Evolutionary conservation across 306 rosid genomes (phyloP).

Genomic region (Vigna nakashimae): DNA sequence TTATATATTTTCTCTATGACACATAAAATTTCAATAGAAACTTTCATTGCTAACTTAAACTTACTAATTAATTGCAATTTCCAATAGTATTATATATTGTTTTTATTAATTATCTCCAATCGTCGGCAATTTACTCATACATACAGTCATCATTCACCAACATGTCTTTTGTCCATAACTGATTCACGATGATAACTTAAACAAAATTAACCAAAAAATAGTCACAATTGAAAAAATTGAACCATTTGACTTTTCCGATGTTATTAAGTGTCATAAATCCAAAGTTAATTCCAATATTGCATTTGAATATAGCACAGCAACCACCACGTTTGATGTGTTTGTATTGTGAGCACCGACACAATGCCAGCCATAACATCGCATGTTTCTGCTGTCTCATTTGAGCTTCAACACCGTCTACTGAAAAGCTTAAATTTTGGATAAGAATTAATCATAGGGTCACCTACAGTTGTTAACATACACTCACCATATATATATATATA

Average conservation of each 20-base stretch:
- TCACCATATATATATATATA: too few relatives aligned
- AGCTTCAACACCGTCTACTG: not conserved
- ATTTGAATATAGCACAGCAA: not conserved
- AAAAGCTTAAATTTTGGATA: not conserved
- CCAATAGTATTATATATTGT: not conserved
- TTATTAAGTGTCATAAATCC: not conserved
- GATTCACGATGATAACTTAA: not conserved
- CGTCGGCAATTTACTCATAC: not conserved
- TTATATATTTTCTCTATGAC: not conserved
- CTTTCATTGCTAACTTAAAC: not conserved
- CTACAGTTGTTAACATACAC: too few relatives aligned
- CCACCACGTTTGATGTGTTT: too few relatives aligned
- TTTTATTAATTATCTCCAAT: not conserved
- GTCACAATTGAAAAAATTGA: not conserved
- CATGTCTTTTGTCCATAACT: not conserved
- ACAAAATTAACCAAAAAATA: not conserved
- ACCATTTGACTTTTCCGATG: not conserved
- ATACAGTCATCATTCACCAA: too few relatives aligned
- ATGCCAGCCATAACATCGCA: slow-evolving; percentile 36
- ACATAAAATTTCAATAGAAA: not conserved
- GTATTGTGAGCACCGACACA: slow-evolving; percentile 44
- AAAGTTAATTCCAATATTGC: not conserved
- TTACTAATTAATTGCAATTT: not conserved
- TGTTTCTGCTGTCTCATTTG: not conserved
- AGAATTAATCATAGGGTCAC: not conserved